phyloP scores from a whole-genome alignment of 257 asterid genomes.

The Nicotiana noctiflora region DNA sequence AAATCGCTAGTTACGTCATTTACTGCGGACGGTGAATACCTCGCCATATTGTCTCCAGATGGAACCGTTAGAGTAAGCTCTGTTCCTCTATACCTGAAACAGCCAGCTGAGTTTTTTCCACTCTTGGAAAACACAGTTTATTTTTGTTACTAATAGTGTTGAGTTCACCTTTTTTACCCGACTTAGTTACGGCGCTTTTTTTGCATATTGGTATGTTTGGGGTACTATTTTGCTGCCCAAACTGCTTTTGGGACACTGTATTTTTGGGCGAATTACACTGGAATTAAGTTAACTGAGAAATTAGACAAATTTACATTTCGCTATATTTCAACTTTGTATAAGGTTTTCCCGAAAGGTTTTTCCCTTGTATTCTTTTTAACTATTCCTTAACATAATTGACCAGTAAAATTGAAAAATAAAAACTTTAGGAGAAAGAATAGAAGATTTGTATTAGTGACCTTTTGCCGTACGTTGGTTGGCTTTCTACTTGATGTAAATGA shows the following conservation, averaged over 20 bases:
- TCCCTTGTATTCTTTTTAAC: not conserved
- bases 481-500: too few species aligned
- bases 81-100: not conserved
- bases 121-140: not conserved
- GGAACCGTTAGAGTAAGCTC: conserved; percentile 22
- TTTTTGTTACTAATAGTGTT: not conserved
- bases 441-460: not conserved
- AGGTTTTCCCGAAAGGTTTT: not conserved
- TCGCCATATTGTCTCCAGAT: conserved; percentile 17
- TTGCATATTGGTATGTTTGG: not conserved
- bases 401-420: not conserved
- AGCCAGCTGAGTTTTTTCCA: not conserved
- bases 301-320: not conserved
- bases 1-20: conserved; percentile 20
- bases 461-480: not conserved
- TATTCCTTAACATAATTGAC: not conserved
- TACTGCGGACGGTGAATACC: conserved; percentile 20
- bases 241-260: not conserved
- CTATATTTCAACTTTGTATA: not conserved
- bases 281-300: not conserved
- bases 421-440: not conserved
- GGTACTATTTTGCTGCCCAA: not conserved
- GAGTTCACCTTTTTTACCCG: not conserved
- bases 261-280: not conserved
- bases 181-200: not conserved